Percentiles rank a stretch among this genome's conserved stretches.
phyloP scores from a whole-genome alignment of 2,329 filamentous ascomycete species.

The Sarocladiaceae sp. region DNA sequence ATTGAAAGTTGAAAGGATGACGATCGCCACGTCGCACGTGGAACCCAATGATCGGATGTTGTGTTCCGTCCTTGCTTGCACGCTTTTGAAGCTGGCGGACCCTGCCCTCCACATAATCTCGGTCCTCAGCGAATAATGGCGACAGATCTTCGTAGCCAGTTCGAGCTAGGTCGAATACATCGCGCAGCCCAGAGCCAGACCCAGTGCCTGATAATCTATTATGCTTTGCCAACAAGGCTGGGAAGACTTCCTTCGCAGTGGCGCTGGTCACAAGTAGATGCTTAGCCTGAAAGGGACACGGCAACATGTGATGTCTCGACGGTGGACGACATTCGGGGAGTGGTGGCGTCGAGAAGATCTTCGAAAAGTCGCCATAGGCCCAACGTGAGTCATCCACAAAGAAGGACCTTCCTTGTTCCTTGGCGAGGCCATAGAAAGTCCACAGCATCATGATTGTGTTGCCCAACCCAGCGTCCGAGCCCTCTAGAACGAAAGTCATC shows the following conservation, averaged over 20 bases:
- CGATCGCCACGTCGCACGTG: conserved; percentile 79
- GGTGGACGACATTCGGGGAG: conserved; percentile 64
- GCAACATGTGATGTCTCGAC: conserved; percentile 69
- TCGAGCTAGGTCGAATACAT: conserved; percentile 65
- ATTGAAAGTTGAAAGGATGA: conserved; percentile 73
- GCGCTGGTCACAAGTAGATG: conserved; percentile 72
- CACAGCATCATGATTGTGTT: conserved; percentile 74
- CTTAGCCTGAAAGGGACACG: conserved; percentile 70
- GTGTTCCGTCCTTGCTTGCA: conserved; percentile 33
- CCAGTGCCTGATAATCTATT: conserved; percentile 19
- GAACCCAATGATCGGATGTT: conserved; percentile 56
- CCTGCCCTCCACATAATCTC: conserved; percentile 58
- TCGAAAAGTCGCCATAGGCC: conserved; percentile 72
- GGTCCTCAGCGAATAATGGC: conserved; percentile 61
- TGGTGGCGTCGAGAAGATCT: conserved; percentile 68
- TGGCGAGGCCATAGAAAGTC: conserved; percentile 77
- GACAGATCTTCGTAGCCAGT: conserved; percentile 72
- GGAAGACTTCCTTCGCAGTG: conserved; percentile 62
- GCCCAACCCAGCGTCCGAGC: conserved; percentile 69
- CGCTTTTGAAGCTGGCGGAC: conserved; percentile 50
- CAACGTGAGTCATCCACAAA: conserved; percentile 83
- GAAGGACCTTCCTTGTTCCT: conserved; percentile 69
- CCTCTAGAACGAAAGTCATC: conserved; percentile 75
- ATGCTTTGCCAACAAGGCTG: conserved; percentile 40
- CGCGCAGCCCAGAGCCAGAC: conserved; percentile 29